Evolutionary conservation across 2,329 filamentous ascomycete species (phyloP), one percentile per base, ranked within the genome.

Genomic region (Colletotrichum sp.): DNA sequence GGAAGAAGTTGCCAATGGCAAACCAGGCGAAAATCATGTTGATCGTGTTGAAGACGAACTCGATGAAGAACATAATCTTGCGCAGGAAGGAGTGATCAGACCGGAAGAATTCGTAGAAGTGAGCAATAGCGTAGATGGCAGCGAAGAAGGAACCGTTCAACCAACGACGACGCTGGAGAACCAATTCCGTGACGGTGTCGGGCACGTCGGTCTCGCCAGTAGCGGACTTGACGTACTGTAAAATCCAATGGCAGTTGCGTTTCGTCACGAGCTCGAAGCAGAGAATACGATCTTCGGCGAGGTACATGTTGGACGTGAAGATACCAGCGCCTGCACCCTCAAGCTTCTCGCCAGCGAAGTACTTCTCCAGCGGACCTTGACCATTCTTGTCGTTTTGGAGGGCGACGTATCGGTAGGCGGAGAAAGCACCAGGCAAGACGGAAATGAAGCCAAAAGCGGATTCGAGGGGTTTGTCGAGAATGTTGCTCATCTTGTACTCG

Each of bases 401-500:
- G 6, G 97, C 97, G 12, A 98, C 90, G 82, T 95, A 99, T 51
- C 97, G 93, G 83, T 99, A 99, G 24, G 97, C 97, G n/a, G 96
- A 98, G 84, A 99, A 98, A 72, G 97, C 97, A 87, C 97, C 97
- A 1, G 97, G 97, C 81, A 99, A 88, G 80, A 99, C 97, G 58
- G 95, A 95, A 81, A 99, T 98, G 86, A 98, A 99, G 61, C 97
- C 97, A 83, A 99, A 99, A 0, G 96, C 95, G 6, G 96, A 98
- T 82, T 99, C 97, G 54, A 99, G 87, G 3, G 97, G 97, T 86
- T 99, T 99, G 83, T 99, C 97, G 58, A 99, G 90, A 81, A 99
- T 99, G 81, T 99, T 99, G 83, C 95, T 98, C 94, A 99, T 98
- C 89, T 99, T 99, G 90, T 99, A 99, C 86, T 99, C 97, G 79